Conservation (phyloP, 805 yeast species). For the Saccharomycopsis synnaedendra region DNA sequence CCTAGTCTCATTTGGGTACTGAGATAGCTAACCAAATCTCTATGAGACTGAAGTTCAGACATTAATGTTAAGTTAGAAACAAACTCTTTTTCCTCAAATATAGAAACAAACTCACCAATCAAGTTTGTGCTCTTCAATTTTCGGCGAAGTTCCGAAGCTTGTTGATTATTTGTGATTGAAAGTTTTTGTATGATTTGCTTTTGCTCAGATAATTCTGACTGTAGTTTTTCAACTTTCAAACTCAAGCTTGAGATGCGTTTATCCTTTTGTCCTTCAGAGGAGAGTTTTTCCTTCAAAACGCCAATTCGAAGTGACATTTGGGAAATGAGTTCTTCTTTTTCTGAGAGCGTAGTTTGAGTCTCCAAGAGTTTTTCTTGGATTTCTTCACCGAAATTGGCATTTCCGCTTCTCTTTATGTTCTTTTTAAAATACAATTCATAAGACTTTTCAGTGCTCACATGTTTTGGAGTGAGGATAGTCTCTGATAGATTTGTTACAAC, state of each 20-base stretch:
- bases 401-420: too few species aligned
- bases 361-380: not conserved
- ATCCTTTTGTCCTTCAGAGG: constrained; percentile 1
- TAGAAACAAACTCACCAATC: constrained; percentile 7
- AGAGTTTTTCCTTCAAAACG: constrained; percentile 6
- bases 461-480: too few species aligned
- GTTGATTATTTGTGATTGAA: not conserved
- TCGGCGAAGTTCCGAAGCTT: not conserved
- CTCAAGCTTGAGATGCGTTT: not conserved
- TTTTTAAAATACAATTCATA: not conserved
- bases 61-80: constrained; percentile 4
- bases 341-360: not conserved
- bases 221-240: not conserved
- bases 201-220: not conserved
- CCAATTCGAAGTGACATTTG: constrained; percentile 1
- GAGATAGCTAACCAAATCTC: constrained; percentile 3
- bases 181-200: not conserved
- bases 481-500: too few species aligned
- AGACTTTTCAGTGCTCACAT: too few species aligned
- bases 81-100: constrained; percentile 11
- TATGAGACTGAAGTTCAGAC: constrained; percentile 8
- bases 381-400: not conserved
- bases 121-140: constrained; percentile 4
- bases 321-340: constrained; percentile 1
- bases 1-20: not conserved